Evolutionary conservation across 257 asterid species (phyloP), one percentile per base, ranked within the genome.

Genomic region (Nicotiana obtusifolia): DNA sequence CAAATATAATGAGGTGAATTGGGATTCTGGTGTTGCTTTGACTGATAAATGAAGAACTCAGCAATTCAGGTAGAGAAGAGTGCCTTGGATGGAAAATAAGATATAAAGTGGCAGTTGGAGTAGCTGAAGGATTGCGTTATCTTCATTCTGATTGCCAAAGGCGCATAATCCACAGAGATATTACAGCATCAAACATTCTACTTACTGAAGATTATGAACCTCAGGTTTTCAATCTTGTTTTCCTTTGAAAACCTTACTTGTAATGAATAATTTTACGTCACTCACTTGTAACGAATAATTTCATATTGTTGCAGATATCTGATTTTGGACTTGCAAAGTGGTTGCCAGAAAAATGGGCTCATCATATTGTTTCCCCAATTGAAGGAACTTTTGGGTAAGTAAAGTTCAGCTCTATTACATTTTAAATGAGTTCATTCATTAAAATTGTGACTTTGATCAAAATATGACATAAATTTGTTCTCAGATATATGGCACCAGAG

Each of bases 351-450:
- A 94, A 91, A 83, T 94, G 97, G 97, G 86, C 80, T 68, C 94
- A 95, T 83, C 99, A 94, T 79, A 90, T 92, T 19, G 99, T 94
- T 77, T 95, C 97, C 77, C 99, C 99, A 49, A 95, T 95, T 44
- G 99, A 95, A 89, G 99, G 99, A 87, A 95, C 99, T 83, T 95
- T 95, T 69, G 99, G 99, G 98, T 93, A 93, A 30, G 83, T 56
- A 17, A 17, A 65, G 4, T 71, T 44, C 1, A 71, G 60, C 26
- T 7, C 2, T 2, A 0, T 14, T 47, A 20, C 37, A 1, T 71
- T 41, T 71, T 6, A 14, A 7, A 71, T 71, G 60, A 15, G n/a
- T 71, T 14, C 0, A 0, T 75, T 49, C 0, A 57, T 49, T 49
- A 49, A 4, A 57, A 57, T 7, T 57, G 64, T 19, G n/a, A 10